Evolutionary conservation across 805 yeast genomes (phyloP), one percentile per base, ranked within the genome.

Genomic region (Wickerhamiella shivajii): DNA sequence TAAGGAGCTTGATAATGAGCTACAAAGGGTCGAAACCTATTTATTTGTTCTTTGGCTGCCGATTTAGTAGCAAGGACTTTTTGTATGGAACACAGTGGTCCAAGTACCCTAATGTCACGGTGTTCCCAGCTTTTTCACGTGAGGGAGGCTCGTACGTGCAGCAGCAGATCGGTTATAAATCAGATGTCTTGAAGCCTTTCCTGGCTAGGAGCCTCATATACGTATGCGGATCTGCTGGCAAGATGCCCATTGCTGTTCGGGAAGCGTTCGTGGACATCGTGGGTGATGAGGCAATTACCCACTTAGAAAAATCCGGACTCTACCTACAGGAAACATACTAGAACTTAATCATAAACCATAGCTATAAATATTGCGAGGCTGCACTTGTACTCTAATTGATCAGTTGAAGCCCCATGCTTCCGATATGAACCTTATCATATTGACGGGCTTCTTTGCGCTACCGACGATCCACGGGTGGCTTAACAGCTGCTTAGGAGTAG

Each of bases 271-370:
- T 67, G 23, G 76, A 69, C 11, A 69, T 79, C 10, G 62, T 62
- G 3, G 73, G 81, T 0, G 67, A 64, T 13, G 45, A 60, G 46
- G 50, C 79, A 25, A 42, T 67, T 10, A 57, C 31, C 10, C 17
- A 56, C 2, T 63, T 83, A 67, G 94, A 84, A 47, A 66, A 62
- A 39, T 49, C 52, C 11, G 70, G 74, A 5, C 61, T 79, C 43
- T 85, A 81, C 48, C 58, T 80, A 28, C 94, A 85, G 55, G 96
- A 85, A 49, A 80, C 93, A 0, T 85, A 95, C 95, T 85, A 49
- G 53, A 14, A 24, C 15, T 13, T 24, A 18, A 16, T 4, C 17
- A 11, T 20, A 23, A 27, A 17, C 5, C n/a, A 14, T 13, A 11
- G n/a, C 11, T 9, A 9, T 15, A 24, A n/a, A 27, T 13, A 20